Evolutionary conservation across 2,329 filamentous ascomycete genomes (phyloP), one percentile per base, ranked within the genome.

Genomic region (Cytospora paraplurivora): DNA sequence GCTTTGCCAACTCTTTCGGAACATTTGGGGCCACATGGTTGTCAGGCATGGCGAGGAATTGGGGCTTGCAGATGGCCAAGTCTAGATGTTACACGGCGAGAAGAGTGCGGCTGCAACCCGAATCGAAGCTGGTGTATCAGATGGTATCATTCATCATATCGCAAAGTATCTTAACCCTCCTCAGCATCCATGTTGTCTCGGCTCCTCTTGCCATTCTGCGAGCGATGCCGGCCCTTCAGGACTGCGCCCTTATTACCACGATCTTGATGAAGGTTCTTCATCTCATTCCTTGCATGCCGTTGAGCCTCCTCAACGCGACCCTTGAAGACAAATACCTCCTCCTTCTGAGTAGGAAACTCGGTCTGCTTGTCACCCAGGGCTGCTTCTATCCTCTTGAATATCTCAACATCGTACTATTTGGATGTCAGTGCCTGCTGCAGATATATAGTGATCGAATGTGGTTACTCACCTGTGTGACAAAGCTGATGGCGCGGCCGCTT

Each of bases 321-420:
- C 69, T 88, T 87, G 75, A 96, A 89, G 0, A 93, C 83, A 86
- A 96, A 90, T 0, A 93, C 91, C 73, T 96, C 92, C 19, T 95
- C 92, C 78, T 92, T 92, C 55, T 88, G 85, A 0, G 86, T 81
- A 8, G 85, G 79, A 70, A 90, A 90, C 72, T 91, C 88, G 0
- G 82, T 76, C 62, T 96, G 79, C 76, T 93, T 88, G 78, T 90
- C 90, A 13, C 90, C 91, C 13, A 97, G 79, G 0, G 92, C 91
- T 7, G 87, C 86, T 76, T 97, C 93, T 57, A 96, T 96, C 21
- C 92, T 82, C 71, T 89, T 78, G 76, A 86, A 96, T 41, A 95
- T 83, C 74, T 93, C 91, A 1, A 93, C 79, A 71, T 96, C 93
- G 69, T 67, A 67, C 65, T 66, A 41, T 6, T 38, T 13, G 1